These are phyloP conservation scores for Copromyces sp. DNA, from an alignment of 495 filamentous ascomycete genomes.

Conservation along the genomic window DNA sequence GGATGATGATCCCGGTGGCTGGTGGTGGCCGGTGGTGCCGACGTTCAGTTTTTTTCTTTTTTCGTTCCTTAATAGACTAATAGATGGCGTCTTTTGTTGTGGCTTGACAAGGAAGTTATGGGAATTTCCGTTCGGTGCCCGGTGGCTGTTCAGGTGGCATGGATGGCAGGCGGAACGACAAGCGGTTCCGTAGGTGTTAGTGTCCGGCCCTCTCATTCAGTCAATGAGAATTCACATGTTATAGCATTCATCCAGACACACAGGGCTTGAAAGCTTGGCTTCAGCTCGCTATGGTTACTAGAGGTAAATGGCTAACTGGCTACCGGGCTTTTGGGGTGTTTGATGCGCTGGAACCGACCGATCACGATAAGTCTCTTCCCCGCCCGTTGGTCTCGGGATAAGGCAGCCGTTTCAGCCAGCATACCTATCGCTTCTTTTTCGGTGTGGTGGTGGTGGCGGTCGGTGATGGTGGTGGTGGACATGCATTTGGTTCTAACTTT, in stretches of 20 bases:
- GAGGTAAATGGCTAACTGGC: not conserved
- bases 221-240: not conserved
- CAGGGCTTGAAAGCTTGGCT: not conserved
- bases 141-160: not conserved
- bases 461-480: not conserved
- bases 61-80: not conserved
- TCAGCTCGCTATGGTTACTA: not conserved
- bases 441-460: not conserved
- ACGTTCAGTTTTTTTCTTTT: not conserved
- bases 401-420: not conserved
- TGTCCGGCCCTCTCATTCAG: not conserved
- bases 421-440: not conserved
- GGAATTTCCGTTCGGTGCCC: not conserved
- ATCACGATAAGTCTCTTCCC: not conserved
- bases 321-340: not conserved
- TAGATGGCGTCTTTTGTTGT: not conserved
- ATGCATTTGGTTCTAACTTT: not conserved
- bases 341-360: not conserved
- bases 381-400: not conserved
- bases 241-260: not conserved
- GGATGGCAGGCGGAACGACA: not conserved
- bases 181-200: not conserved
- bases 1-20: not conserved
- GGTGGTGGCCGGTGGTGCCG: not conserved
- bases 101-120: not conserved